phyloP scores from a whole-genome alignment of 1,284 basidiomycete species.

The Spongispora temasekensis region DNA sequence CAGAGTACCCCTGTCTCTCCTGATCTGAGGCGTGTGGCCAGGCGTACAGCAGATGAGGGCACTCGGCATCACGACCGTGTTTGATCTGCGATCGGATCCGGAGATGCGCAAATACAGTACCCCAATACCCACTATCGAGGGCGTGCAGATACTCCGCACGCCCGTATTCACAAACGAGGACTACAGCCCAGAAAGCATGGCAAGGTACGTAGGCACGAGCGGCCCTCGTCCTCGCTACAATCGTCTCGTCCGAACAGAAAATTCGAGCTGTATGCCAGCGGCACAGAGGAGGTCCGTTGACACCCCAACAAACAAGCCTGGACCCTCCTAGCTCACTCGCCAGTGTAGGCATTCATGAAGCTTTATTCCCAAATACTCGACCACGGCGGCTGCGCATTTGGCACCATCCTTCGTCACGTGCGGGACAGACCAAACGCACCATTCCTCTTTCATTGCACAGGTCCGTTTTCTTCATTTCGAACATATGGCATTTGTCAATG shows the following conservation, averaged over 20 bases:
- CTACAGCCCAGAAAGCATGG: conserved; percentile 80
- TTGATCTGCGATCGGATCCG: conserved; percentile 74
- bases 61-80: conserved; percentile 66
- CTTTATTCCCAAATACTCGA: conserved; percentile 79
- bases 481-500: background rate
- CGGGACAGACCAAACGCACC: conserved; percentile 64
- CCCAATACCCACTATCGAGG: conserved; percentile 62
- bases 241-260: conserved; percentile 44
- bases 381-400: conserved; percentile 64
- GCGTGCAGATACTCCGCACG: conserved; percentile 54
- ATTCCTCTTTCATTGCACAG: conserved; percentile 76
- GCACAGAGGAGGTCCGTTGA: conserved; percentile 65
- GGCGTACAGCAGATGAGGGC: conserved; percentile 57
- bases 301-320: no score
- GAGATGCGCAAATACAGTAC: conserved; percentile 73
- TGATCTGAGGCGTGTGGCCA: conserved; percentile 29
- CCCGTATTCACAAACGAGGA: conserved; percentile 75
- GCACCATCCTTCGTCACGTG: conserved; percentile 65
- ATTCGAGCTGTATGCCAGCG: conserved; percentile 75
- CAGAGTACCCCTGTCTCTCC: background rate
- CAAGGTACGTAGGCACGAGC: conserved; percentile 61
- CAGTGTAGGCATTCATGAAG: conserved; percentile 76
- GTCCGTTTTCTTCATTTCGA: conserved; percentile 31
- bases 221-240: conserved; percentile 9
- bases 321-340: no score